Conservation (phyloP, 75 land plant genomes). For the Cupressus sempervirens region DNA sequence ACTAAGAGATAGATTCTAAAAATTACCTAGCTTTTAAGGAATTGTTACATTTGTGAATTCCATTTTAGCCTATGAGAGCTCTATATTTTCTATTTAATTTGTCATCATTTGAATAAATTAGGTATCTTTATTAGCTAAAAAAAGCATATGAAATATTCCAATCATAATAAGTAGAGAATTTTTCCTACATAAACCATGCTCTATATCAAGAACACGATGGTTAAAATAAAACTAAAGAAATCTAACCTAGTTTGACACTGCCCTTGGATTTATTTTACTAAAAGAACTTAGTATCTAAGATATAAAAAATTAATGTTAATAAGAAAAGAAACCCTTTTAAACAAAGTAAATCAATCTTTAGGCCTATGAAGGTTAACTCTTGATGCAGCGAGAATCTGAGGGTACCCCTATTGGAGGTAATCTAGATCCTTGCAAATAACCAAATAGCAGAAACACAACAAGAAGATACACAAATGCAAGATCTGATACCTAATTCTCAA, state of each 20-base stretch:
- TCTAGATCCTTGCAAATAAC: no score
- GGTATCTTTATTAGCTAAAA: not conserved
- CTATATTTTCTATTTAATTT: not conserved
- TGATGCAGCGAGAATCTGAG: no score
- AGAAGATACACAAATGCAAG: no score
- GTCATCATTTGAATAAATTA: not conserved
- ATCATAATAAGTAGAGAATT: not conserved
- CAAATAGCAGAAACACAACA: no score
- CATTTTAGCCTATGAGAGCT: not conserved
- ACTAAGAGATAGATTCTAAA: constrained; percentile 39
- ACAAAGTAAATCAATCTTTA: constrained; percentile 37
- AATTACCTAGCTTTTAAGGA: constrained; percentile 41
- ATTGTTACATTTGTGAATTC: constrained; percentile 34
- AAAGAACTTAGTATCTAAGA: constrained; percentile 62
- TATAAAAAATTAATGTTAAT: not conserved
- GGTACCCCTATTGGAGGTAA: no score
- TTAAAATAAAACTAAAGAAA: not conserved
- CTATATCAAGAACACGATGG: not conserved
- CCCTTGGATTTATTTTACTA: constrained; percentile 30
- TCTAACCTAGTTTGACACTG: constrained; percentile 72
- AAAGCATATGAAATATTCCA: not conserved
- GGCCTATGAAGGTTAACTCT: no score
- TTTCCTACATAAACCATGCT: not conserved
- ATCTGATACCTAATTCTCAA: no score
- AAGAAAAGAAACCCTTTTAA: not conserved